These are phyloP conservation scores for Climacium dendroides DNA, from an alignment of 225 moss, liverwort and hornwort genomes.

Conservation along the genomic window DNA sequence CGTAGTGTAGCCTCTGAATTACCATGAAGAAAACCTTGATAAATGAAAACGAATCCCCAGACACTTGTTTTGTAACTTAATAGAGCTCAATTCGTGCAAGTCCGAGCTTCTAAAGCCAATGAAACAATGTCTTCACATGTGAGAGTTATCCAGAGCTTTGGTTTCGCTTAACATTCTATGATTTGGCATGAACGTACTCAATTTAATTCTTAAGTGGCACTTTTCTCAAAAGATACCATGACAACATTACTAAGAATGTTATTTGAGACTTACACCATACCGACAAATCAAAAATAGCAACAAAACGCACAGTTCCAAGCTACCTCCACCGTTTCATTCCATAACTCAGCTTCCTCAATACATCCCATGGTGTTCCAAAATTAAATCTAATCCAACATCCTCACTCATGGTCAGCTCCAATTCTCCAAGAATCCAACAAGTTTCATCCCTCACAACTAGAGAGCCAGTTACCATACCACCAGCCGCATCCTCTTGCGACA, in stretches of 20 bases:
- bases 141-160: neutral
- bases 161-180: too few species aligned
- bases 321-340: neutral
- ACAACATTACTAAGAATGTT: neutral
- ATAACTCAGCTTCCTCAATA: neutral
- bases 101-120: neutral
- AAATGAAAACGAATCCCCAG: neutral
- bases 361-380: neutral
- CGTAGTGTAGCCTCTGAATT: neutral
- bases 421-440: too few species aligned
- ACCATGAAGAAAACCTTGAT: neutral
- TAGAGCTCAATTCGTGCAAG: neutral
- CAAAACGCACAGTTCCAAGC: neutral
- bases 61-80: neutral
- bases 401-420: too few species aligned
- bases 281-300: neutral
- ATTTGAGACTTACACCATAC: neutral
- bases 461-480: too few species aligned
- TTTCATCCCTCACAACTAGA: too few species aligned
- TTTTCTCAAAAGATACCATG: neutral
- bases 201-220: fast-evolving
- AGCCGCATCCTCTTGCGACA: too few species aligned
- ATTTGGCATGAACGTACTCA: neutral
- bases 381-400: neutral
- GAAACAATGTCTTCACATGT: neutral